These are phyloP conservation scores for Rubus parviflorus DNA, from an alignment of 306 rosid species.

Conservation along the genomic window DNA sequence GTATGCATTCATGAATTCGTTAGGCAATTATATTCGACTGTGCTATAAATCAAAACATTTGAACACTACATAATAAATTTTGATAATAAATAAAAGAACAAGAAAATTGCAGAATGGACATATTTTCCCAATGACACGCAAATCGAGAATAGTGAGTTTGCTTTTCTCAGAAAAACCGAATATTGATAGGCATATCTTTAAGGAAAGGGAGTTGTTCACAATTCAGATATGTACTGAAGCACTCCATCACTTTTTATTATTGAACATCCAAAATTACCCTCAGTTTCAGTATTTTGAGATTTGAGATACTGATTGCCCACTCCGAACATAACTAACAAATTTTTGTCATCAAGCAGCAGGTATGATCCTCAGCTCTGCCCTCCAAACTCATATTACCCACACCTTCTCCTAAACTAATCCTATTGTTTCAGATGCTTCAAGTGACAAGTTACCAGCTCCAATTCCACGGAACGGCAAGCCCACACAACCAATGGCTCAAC, in stretches of 20 bases:
- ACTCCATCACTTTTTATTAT: neutral
- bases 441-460: neutral
- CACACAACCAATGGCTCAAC: neutral
- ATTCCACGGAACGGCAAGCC: neutral
- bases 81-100: neutral
- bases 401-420: neutral
- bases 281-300: neutral
- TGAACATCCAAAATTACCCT: neutral
- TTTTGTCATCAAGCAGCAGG: neutral
- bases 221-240: neutral
- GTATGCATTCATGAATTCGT: neutral
- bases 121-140: neutral
- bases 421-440: neutral
- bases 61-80: neutral
- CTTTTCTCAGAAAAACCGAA: neutral
- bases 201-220: neutral
- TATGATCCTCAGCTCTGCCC: neutral
- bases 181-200: neutral
- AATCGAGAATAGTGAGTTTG: neutral
- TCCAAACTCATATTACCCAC: neutral
- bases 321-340: neutral
- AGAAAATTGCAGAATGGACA: neutral
- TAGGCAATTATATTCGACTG: neutral
- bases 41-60: neutral
- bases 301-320: neutral